These are phyloP conservation scores for Saturnispora saitoi DNA, from an alignment of 805 yeast species.

Conservation along the genomic window DNA sequence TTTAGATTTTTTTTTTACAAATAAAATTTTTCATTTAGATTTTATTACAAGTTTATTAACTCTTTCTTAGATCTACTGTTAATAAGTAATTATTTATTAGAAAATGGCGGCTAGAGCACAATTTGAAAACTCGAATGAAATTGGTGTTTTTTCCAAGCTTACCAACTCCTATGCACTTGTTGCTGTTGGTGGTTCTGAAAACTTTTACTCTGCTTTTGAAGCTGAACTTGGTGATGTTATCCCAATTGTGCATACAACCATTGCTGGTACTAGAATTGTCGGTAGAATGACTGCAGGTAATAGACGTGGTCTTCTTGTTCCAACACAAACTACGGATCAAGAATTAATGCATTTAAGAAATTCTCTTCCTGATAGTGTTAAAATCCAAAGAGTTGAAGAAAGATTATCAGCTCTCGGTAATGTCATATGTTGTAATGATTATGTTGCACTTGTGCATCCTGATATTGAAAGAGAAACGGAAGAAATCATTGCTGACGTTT, in stretches of 20 bases:
- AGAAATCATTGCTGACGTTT: constrained; percentile 93
- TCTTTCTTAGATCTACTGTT: neutral
- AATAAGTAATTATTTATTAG: neutral
- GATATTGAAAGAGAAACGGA: constrained; percentile 99
- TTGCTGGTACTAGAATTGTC: constrained; percentile 95
- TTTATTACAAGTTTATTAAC: neutral
- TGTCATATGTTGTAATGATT: constrained; percentile 97
- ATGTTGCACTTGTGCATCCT: constrained; percentile 98
- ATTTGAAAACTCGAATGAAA: constrained; percentile 81
- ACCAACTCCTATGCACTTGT: constrained; percentile 95
- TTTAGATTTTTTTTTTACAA: neutral
- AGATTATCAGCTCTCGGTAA: constrained; percentile 94
- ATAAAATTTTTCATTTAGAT: neutral
- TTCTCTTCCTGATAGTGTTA: constrained; percentile 89
- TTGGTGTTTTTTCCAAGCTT: constrained; percentile 89
- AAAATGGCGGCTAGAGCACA: constrained; percentile 64
- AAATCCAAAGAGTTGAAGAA: constrained; percentile 97
- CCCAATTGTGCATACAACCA: constrained; percentile 95
- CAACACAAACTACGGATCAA: constrained; percentile 96
- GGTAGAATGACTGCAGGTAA: constrained; percentile 99
- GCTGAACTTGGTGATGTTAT: constrained; percentile 94
- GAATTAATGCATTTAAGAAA: constrained; percentile 96
- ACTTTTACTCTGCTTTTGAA: constrained; percentile 86
- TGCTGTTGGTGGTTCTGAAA: constrained; percentile 90
- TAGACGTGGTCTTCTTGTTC: constrained; percentile 94